Base-by-base conservation (phyloP, 2,329 filamentous ascomycete genomes). In the Trichophyton benhamiae region DNA sequence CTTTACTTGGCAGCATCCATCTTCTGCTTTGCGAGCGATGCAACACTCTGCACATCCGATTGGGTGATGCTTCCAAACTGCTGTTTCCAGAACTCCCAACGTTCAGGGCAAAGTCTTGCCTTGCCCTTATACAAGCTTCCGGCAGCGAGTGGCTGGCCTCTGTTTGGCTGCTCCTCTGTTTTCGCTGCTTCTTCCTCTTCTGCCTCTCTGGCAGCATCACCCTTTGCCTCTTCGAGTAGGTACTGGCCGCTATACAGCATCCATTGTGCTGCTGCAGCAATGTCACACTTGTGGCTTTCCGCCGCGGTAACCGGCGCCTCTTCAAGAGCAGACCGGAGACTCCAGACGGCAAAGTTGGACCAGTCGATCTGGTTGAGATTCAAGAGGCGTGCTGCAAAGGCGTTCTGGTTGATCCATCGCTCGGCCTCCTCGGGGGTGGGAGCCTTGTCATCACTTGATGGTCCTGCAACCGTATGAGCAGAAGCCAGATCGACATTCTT, bases 331-430 rank as follows among this genome's bases (percentile, higher is more conserved):
- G 55, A 42, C 7, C 55, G 55, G 9, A 58, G 55, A 42, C 33
- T 42, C 55, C 55, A 58, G 33, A 58, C 55, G 15, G 55, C 55
- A 36, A 58, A 58, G 55, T 58, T 41, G 11, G 55, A 58, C 55
- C 55, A 58, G 33, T n/a, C 22, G 2, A 58, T 11, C 41, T 41
- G 17, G 1, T 44, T 36, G 25, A 58, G 36, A 17, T 58, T 58
- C 55, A 58, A 33, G 11, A 58, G 55, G 7, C 55, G 55, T 15
- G 55, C 55, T 15, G 55, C 55, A 44, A 58, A 58, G 4, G 55
- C 55, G 15, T 58, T 58, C 22, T 58, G 55, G 17, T 58, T 58
- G 11, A 58, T 42, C 55, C 55, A 58, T 30, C 36, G 42, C 41
- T 58, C 33, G 4, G 33, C 33, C 13, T 41, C 55, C 6, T 44